A percentile compares a stretch with the other conserved stretches of the same genome.
Evolutionary conservation across 305 asterid species (phyloP).

Genomic region (Fraxinus angustifolia): DNA sequence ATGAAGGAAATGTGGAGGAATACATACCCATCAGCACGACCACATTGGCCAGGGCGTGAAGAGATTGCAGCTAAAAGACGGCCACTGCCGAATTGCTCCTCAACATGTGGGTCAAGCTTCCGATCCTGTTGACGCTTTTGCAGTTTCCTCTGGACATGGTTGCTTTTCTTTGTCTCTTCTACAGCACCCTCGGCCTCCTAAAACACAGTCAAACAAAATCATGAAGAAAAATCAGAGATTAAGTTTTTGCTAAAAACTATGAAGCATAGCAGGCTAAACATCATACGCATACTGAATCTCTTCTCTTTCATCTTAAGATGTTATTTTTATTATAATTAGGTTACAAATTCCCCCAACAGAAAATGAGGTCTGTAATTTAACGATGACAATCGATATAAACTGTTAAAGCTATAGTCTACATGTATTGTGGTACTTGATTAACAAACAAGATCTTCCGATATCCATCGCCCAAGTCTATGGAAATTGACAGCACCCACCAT

Average conservation of each 20-base stretch:
- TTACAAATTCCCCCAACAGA: background rate
- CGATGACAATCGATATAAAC: background rate
- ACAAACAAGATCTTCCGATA: background rate
- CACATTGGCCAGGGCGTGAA: slow-evolving; percentile 61
- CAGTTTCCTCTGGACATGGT: slow-evolving; percentile 43
- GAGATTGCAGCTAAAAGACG: slow-evolving; percentile 52
- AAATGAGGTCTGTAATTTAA: background rate
- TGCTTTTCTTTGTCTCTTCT: slow-evolving; percentile 46
- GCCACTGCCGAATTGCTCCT: slow-evolving; percentile 52
- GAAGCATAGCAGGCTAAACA: background rate
- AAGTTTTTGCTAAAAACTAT: background rate
- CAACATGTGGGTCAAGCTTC: slow-evolving; percentile 51
- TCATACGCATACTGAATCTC: background rate
- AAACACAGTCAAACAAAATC: background rate
- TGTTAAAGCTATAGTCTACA: background rate
- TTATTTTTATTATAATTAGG: background rate
- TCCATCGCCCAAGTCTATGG: background rate
- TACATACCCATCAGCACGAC: slow-evolving; percentile 55
- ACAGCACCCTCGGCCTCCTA: slow-evolving; percentile 39
- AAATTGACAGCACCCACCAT: background rate
- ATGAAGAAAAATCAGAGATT: background rate
- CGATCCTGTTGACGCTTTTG: slow-evolving; percentile 42
- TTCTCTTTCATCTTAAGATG: background rate
- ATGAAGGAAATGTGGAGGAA: background rate
- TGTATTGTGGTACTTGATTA: background rate